Evolutionary conservation across 108 stramenopile species (phyloP).

Genomic region (Pseudonitzschia delicatissima): DNA sequence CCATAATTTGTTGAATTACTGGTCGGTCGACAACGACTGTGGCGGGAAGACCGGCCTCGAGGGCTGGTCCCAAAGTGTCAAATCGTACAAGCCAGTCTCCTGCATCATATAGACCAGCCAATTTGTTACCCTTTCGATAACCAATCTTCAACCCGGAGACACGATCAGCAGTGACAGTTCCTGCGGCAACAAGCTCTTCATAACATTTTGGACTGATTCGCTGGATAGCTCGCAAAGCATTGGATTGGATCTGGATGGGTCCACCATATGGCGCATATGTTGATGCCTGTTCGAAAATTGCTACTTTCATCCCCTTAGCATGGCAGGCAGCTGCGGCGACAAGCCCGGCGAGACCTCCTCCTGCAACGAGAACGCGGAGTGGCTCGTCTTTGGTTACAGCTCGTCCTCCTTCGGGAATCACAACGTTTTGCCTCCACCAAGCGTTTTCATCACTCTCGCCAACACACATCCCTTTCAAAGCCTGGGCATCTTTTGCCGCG

Average conservation of each 20-base stretch:
- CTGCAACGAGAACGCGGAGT: constrained; percentile 74
- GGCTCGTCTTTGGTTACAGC: constrained; percentile 68
- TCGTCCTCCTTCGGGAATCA: constrained; percentile 52
- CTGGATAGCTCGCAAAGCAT: constrained; percentile 90
- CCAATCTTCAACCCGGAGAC: constrained; percentile 90
- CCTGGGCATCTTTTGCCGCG: constrained; percentile 72
- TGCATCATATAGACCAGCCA: constrained; percentile 75
- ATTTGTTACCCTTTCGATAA: constrained; percentile 76
- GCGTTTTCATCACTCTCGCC: constrained; percentile 53
- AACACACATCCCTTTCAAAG: constrained; percentile 50
- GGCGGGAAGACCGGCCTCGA: constrained; percentile 87
- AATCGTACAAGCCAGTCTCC: constrained; percentile 94
- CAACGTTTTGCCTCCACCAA: constrained; percentile 61
- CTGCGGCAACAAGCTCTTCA: constrained; percentile 75
- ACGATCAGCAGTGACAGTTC: constrained; percentile 88
- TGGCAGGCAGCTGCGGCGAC: constrained; percentile 88
- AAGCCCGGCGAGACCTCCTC: constrained; percentile 86
- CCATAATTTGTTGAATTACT: constrained; percentile 95
- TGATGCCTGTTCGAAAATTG: constrained; percentile 89
- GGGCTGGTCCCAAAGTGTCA: constrained; percentile 90
- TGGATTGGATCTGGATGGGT: constrained; percentile 97
- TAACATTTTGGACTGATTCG: constrained; percentile 79
- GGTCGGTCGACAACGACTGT: constrained; percentile 96
- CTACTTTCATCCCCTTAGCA: constrained; percentile 89
- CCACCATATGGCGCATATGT: constrained; percentile 94